These are phyloP conservation scores for Moricandia arvensis DNA, from an alignment of 345 rosid genomes.

Conservation along the genomic window DNA sequence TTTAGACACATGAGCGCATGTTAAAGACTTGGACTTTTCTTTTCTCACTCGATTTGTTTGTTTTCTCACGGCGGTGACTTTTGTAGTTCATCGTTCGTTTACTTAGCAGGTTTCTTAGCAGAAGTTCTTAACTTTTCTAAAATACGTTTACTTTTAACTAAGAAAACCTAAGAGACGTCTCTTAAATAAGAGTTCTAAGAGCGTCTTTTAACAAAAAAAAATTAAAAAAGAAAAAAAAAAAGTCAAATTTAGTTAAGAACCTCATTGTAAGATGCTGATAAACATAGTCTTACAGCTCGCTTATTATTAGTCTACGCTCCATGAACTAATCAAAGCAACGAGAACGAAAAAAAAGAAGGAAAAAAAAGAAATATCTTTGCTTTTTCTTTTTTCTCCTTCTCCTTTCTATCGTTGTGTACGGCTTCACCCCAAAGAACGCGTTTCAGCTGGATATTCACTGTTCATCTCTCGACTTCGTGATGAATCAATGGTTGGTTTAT, in stretches of 20 bases:
- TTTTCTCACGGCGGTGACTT: constrained; percentile 20
- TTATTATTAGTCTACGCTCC: constrained; percentile 12
- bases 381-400: not conserved
- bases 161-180: too few relatives aligned
- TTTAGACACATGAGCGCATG: constrained; percentile 9
- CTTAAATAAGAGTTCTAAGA: too few relatives aligned
- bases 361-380: not conserved
- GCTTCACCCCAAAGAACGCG: constrained; percentile 20
- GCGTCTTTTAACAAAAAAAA: too few relatives aligned
- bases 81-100: constrained; percentile 25
- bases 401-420: constrained; percentile 6
- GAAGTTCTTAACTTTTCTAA: too few relatives aligned
- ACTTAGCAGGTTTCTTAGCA: too few relatives aligned
- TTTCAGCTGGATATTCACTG: constrained; percentile 14
- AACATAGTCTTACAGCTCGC: too few relatives aligned
- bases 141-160: too few relatives aligned
- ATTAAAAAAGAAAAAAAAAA: too few relatives aligned
- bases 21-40: constrained; percentile 16
- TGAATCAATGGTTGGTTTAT: not conserved
- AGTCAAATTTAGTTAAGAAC: too few relatives aligned
- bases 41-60: constrained; percentile 1
- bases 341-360: too few relatives aligned
- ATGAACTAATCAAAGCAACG: constrained; percentile 1
- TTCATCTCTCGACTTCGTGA: not conserved
- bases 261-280: too few relatives aligned